Percentiles rank a stretch among this genome's conserved stretches.
phyloP scores from a whole-genome alignment of 73 alveolate species.

The Paramecium primaurelia region DNA sequence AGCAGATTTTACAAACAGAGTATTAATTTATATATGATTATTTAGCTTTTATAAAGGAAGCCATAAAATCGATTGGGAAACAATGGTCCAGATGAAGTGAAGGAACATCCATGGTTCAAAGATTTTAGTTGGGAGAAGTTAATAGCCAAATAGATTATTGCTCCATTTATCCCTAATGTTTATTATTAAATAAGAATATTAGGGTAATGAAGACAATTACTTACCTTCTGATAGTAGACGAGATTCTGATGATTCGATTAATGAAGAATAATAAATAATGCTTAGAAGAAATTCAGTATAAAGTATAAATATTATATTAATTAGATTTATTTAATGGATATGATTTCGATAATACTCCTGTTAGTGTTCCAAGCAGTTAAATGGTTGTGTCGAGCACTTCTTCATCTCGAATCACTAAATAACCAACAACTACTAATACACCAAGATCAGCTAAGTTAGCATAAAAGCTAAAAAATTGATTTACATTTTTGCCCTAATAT shows the following conservation, averaged over 20 bases:
- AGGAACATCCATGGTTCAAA: constrained; percentile 92
- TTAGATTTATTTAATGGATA: constrained; percentile 70
- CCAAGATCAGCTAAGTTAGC: background rate
- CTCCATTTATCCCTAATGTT: constrained; percentile 77
- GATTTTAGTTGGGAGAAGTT: constrained; percentile 84
- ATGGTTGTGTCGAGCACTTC: background rate
- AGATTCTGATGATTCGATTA: constrained; percentile 70
- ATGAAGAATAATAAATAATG: constrained; percentile 55
- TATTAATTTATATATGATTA: background rate
- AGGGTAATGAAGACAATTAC: constrained; percentile 71
- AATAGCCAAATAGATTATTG: constrained; percentile 65
- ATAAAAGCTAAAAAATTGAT: background rate
- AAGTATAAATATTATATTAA: background rate
- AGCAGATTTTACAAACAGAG: constrained; percentile 88
- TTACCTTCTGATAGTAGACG: constrained; percentile 64
- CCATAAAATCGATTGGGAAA: constrained; percentile 88
- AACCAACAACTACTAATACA: background rate
- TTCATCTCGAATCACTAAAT: background rate
- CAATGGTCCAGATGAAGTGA: constrained; percentile 87
- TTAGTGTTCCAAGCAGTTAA: background rate
- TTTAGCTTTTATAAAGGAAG: constrained; percentile 76
- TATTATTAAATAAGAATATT: background rate
- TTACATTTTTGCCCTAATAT: background rate
- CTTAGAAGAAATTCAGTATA: constrained; percentile 69
- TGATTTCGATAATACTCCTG: constrained; percentile 40